phyloP scores from a whole-genome alignment of 768 basidiomycete genomes.

The Russula sp. region DNA sequence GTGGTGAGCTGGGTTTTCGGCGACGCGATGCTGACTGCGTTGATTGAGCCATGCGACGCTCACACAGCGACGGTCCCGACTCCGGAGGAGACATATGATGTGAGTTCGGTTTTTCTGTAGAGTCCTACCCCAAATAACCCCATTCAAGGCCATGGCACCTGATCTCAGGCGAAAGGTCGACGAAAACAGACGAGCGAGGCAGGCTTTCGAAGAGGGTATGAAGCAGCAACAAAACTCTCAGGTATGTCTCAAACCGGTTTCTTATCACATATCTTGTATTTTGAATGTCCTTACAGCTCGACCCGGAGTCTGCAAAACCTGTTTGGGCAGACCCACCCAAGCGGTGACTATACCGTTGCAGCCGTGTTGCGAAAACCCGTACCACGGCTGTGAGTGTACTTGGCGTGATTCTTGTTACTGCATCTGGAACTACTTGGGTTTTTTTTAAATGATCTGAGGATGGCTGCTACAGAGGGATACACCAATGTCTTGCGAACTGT shows the following conservation, averaged over 20 bases:
- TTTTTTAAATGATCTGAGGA: neutral
- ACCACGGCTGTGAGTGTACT: neutral
- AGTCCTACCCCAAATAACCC: neutral
- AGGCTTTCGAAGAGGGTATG: constrained; percentile 31
- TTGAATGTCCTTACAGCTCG: constrained; percentile 24
- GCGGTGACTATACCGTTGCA: neutral
- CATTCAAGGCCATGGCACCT: constrained; percentile 33
- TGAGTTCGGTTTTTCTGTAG: constrained; percentile 20
- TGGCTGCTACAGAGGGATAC: neutral
- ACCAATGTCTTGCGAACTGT: neutral
- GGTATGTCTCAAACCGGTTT: constrained; percentile 22
- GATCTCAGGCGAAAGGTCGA: constrained; percentile 35
- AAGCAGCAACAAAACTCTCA: constrained; percentile 29
- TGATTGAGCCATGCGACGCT: neutral
- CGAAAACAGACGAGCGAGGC: constrained; percentile 32
- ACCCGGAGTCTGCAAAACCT: constrained; percentile 35
- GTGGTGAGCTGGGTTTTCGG: constrained; percentile 22
- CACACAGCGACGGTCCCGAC: constrained; percentile 30
- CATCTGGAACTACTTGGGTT: neutral
- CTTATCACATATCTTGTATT: constrained; percentile 1
- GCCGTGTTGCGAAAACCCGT: neutral
- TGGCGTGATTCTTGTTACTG: neutral
- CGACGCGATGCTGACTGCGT: neutral
- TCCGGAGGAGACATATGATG: constrained; percentile 34
- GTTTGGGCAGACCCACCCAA: constrained; percentile 31